A percentile compares a stretch with the other conserved stretches of the same genome.
Evolutionary conservation across 441 rosid genomes (phyloP).

Genomic region (Flueggea neowawraea): DNA sequence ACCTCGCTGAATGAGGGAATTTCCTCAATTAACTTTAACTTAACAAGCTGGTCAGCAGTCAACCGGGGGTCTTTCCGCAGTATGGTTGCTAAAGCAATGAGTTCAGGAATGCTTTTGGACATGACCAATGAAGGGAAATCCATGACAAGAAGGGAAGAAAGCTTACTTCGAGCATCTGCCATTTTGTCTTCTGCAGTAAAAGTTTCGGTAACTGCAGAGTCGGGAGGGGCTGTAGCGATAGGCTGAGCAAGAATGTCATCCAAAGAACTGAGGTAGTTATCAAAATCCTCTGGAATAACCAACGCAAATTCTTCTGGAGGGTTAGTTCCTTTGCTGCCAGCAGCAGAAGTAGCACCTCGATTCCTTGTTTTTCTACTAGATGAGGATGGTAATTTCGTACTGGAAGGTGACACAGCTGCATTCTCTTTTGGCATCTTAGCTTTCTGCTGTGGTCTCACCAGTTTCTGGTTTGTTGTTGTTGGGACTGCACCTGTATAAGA

Average conservation of each 20-base stretch:
- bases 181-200: conserved; percentile 41
- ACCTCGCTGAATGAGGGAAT: conserved; percentile 62
- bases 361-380: conserved; percentile 31
- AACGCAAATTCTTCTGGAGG: conserved; percentile 8
- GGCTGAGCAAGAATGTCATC: conserved; percentile 57
- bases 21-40: conserved; percentile 65
- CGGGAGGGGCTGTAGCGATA: conserved; percentile 17
- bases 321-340: conserved; percentile 13
- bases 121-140: conserved; percentile 48
- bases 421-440: conserved; percentile 18
- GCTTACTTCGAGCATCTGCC: conserved; percentile 54
- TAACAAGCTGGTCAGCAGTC: conserved; percentile 61
- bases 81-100: conserved; percentile 47
- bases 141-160: conserved; percentile 50
- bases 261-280: conserved; percentile 57
- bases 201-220: conserved; percentile 14
- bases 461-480: conserved; percentile 2
- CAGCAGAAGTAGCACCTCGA: conserved; percentile 6
- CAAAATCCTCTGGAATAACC: conserved; percentile 58
- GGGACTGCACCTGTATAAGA: not conserved
- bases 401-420: conserved; percentile 1
- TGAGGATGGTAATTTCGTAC: conserved; percentile 17
- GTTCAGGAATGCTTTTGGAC: conserved; percentile 40
- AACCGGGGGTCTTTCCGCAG: conserved; percentile 50
- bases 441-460: conserved; percentile 5